Evolutionary conservation across 306 rosid genomes (phyloP), one percentile per base, ranked within the genome.

Genomic region (Cucurbita maxima): DNA sequence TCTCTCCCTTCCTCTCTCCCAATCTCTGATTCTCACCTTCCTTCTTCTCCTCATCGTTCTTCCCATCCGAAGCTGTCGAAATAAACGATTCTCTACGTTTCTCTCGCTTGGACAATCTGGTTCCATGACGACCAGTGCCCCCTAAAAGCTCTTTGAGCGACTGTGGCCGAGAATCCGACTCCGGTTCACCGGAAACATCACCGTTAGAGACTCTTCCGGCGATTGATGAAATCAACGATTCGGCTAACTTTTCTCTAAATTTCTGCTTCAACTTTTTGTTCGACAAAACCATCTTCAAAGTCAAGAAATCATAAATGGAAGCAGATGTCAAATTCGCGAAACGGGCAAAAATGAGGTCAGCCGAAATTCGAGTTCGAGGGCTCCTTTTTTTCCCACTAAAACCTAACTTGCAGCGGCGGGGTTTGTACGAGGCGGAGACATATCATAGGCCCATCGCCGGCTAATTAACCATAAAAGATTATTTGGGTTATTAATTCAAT

Each of bases 181-280:
- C 75, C 3, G 80, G 80, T 57, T 80, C 78, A 14, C 77, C 60
- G 14, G 81, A 56, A 14, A 47, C 79, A 20, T 57, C 69, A 6
- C 0, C 72, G 50, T 47, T 76, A 66, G 72, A 68, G 61, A 71
- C 72, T 43, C 40, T 4, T 38, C 76, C 64, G 6, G 80, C 77
- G 64, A 71, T 57, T 7, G 86, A 76, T 64, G 78, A 77, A 4
- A 73, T 13, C 25, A 79, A 43, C 5, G 83, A 73, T 40, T 81
- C 80, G 76, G 84, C 16, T 37, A 85, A 63, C 47, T 79, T 84
- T 8, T 85, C 85, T 79, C 95, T 82, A 20, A 90, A 86, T 82
- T 80, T 88, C 68, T 80, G 86, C 79, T 90, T 94, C 67, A 89
- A 94, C 86, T 85, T 90, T 83, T 82, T 86, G 82, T 94, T 94